phyloP scores from a whole-genome alignment of 768 basidiomycete genomes.

The Mycena vitilis region DNA sequence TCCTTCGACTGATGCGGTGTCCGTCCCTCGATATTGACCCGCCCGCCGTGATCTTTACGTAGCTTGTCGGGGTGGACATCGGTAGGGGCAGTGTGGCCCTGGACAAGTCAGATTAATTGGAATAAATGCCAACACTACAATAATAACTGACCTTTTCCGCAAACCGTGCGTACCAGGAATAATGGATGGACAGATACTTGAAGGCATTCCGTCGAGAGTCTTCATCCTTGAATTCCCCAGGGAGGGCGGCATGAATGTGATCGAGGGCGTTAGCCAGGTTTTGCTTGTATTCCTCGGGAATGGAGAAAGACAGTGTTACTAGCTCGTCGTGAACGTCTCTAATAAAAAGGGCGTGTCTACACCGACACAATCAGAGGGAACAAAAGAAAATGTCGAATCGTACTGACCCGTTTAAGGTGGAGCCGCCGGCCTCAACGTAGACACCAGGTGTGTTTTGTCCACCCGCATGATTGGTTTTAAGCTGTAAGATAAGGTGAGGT shows the following conservation, averaged over 20 bases:
- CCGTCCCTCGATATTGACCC: background rate
- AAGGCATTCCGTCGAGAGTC: background rate
- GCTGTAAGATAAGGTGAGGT: background rate
- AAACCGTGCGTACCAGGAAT: conserved; percentile 1
- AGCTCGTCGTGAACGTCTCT: conserved; percentile 10
- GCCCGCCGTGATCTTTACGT: background rate
- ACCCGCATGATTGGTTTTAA: background rate
- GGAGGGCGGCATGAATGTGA: background rate
- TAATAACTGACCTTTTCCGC: conserved; percentile 1
- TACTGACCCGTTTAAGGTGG: background rate
- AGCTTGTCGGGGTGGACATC: background rate
- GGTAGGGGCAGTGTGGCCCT: background rate
- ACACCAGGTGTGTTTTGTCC: background rate
- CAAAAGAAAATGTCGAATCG: background rate
- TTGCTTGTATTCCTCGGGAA: conserved; percentile 5
- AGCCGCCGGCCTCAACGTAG: background rate
- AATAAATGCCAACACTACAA: background rate
- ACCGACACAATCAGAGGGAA: background rate
- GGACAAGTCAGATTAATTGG: background rate
- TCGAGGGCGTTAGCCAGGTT: background rate
- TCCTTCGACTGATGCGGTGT: background rate
- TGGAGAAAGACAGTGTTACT: background rate
- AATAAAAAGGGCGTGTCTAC: background rate
- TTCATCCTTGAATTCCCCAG: conserved; percentile 8
- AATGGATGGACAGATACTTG: background rate